Evolutionary conservation across 2,329 filamentous ascomycete genomes (phyloP), one percentile per base, ranked within the genome.

Genomic region (Fusarium graminum): DNA sequence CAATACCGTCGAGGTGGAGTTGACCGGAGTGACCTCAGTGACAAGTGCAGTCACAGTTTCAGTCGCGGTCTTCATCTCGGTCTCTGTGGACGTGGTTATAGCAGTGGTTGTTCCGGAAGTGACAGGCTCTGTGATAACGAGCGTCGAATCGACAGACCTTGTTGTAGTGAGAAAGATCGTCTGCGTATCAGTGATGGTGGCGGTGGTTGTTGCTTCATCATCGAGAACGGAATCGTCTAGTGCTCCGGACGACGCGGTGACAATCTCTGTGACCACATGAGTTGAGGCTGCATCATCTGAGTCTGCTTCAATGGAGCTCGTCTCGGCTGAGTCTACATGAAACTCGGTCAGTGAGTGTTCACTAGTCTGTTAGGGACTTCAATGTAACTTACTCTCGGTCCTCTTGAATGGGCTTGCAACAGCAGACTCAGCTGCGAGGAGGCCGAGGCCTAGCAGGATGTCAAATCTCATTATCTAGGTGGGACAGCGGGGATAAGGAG

Each of bases 321-420:
- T 22, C 22, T 22, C 22, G 22, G 22, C 6, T 22, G 22, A 22
- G 6, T 22, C 22, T 22, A 22, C 6, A n/a, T n/a, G 16, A 5
- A n/a, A 10, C 9, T 16, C 13, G 2, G 2, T 36, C 10, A 36
- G 34, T 36, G 16, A 7, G 7, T 8, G n/a, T n/a, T 36, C 1
- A 14, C 30, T 13, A 14, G 30, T 13, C 11, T 13, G 11, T 2
- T 32, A 11, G 6, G 9, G 11, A 32, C 30, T 6, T 32, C 10
- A 32, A 13, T 32, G 30, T 11, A 32, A 32, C 12, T 7, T 17
- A 36, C 34, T 9, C n/a, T 36, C 10, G n/a, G 8, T 16, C n/a
- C 16, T 36, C 14, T n/a, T n/a, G 34, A 36, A 40, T 14, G 59
- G 59, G 22, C 45, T 30, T 63, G 59, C 59, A 30, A 63, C 17